Evolutionary conservation across 345 rosid genomes (phyloP), one percentile per base, ranked within the genome.

Genomic region (Adansonia digitata): DNA sequence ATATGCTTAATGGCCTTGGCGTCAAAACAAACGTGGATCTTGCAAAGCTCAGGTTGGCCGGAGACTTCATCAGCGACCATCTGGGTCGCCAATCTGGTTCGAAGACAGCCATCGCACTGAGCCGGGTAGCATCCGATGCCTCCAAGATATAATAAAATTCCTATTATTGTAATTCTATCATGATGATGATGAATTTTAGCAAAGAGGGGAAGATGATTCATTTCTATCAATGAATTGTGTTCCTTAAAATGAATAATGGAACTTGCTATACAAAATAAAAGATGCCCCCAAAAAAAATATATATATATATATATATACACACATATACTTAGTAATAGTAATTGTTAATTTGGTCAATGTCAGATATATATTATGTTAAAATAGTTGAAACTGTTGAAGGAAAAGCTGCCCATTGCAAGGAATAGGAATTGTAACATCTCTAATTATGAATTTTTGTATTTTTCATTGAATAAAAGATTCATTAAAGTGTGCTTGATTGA

Each of bases 1-100:
- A 89, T 81, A 85, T 89, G 96, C 93, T 91, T 3, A 75, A 87
- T 13, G 96, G 96, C 52, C 88, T 89, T 3, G 96, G 96, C 7
- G 63, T 59, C 37, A 59, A 59, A 14, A 59, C 63, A 18, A 87
- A 89, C 13, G 91, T 89, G 57, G 96, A 91, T 69, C 79, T 91
- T 20, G 34, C 67, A 4, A 87, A 87, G 80, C 96, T 91, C 76
- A 78, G 84, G 69, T 71, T 76, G 59, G 86, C 86, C 2, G 93
- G 96, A 34, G 93, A 89, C 24, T 91, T 89, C 84, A 91, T 91
- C 81, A 80, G 82, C 85, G 83, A 81, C 74, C 86, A 84, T 42
- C 81, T 91, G 77, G 84, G 87, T 40, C 87, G 88, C 13, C 85
- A 75, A 5, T 85, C 96, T 8, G 90, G 88, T 60, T 89, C 96